Evolutionary conservation across 352 stramenopile species (phyloP).

Genomic region (Globisporangium radiosum): DNA sequence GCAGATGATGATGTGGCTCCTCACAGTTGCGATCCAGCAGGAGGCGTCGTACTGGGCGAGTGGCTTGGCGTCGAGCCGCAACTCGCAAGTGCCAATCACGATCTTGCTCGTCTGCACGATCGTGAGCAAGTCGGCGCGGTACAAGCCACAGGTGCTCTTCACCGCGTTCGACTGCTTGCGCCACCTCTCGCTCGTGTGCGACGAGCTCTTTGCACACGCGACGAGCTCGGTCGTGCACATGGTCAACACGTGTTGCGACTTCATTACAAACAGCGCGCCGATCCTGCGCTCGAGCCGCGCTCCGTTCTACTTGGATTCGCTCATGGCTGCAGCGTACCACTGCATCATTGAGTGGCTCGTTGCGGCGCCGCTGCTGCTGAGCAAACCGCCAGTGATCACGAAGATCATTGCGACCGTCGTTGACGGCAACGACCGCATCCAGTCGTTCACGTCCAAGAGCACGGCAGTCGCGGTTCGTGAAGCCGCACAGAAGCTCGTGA

Average conservation of each 20-base stretch:
- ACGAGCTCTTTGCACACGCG: constrained; percentile 70
- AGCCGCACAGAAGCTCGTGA: constrained; percentile 72
- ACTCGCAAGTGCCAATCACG: constrained; percentile 80
- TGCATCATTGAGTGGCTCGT: constrained; percentile 86
- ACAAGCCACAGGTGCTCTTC: constrained; percentile 81
- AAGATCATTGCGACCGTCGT: constrained; percentile 82
- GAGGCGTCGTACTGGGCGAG: constrained; percentile 82
- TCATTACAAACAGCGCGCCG: constrained; percentile 73
- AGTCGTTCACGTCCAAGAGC: constrained; percentile 48
- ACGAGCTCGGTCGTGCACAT: constrained; percentile 75
- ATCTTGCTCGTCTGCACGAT: constrained; percentile 83
- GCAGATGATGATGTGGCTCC: constrained; percentile 86
- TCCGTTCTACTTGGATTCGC: constrained; percentile 76
- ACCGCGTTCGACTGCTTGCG: constrained; percentile 83
- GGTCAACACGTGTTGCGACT: constrained; percentile 81
- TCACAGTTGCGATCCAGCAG: constrained; percentile 82
- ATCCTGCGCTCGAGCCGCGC: constrained; percentile 64
- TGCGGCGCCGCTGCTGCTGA: constrained; percentile 59
- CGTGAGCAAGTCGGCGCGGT: constrained; percentile 71
- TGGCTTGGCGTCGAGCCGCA: constrained; percentile 72
- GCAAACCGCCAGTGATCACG: constrained; percentile 63
- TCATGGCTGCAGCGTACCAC: constrained; percentile 73
- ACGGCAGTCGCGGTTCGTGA: constrained; percentile 53
- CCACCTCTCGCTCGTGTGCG: constrained; percentile 70
- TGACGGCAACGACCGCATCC: constrained; percentile 65